These are phyloP conservation scores for Santalum album DNA, from an alignment of 164 flowering plant species.

Conservation along the genomic window DNA sequence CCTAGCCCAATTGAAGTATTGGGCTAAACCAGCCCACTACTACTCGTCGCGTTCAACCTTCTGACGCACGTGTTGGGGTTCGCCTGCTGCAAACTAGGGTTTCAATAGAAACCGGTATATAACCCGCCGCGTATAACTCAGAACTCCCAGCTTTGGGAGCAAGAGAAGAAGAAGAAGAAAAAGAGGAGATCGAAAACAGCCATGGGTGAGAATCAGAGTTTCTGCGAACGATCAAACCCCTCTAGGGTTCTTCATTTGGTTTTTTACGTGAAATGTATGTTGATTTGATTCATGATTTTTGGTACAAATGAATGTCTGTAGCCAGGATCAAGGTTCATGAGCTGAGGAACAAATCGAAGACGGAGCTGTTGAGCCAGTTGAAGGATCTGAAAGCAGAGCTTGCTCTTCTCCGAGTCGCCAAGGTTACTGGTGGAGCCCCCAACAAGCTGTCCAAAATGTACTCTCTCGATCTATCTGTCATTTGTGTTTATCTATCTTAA, in stretches of 20 bases:
- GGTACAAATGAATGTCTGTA: not conserved
- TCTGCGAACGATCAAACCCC: not conserved
- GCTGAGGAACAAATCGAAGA: slow-evolving; percentile 26
- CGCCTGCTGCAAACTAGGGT: no score
- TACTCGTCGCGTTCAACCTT: no score
- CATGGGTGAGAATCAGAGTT: not conserved
- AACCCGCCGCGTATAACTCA: no score
- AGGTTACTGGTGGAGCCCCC: slow-evolving; percentile 70
- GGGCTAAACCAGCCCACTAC: no score
- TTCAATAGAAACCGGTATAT: no score
- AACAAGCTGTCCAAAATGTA: slow-evolving; percentile 81
- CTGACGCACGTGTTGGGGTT: no score
- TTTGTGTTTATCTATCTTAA: not conserved
- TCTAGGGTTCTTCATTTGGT: not conserved
- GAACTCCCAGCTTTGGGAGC: no score
- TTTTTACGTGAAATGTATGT: no score
- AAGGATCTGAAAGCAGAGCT: slow-evolving; percentile 55
- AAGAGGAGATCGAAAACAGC: no score
- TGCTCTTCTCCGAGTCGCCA: slow-evolving; percentile 50
- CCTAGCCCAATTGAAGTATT: no score
- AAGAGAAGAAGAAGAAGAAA: not conserved
- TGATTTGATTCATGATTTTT: not conserved
- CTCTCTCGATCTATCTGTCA: not conserved
- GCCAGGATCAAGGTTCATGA: slow-evolving; percentile 41
- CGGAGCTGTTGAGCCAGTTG: slow-evolving; percentile 27